Evolutionary conservation across 371 early-diverging fungal genomes (phyloP).

Genomic region (Syncephalastrum contaminatum): DNA sequence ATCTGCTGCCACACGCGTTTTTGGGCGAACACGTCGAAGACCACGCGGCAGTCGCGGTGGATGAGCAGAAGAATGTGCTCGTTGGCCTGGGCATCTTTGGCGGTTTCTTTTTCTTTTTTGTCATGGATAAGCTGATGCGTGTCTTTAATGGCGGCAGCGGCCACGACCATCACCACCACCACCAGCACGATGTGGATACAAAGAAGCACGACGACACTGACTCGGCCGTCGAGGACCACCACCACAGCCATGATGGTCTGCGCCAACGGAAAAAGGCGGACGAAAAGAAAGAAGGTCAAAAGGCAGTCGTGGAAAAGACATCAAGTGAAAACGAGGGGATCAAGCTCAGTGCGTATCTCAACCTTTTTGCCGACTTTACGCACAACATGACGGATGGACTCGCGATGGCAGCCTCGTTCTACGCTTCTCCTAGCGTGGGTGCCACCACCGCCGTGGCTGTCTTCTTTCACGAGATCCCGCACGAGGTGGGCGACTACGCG

Average conservation of each 20-base stretch:
- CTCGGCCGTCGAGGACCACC: slow-evolving; percentile 7
- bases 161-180: slow-evolving; percentile 55
- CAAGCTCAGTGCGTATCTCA: slow-evolving; percentile 78
- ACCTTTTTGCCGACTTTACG: slow-evolving; percentile 83
- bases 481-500: slow-evolving; percentile 92
- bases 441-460: slow-evolving; percentile 87
- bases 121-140: slow-evolving; percentile 85
- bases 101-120: slow-evolving; percentile 73
- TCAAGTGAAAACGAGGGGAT: slow-evolving; percentile 37
- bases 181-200: slow-evolving; percentile 20
- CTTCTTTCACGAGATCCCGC: slow-evolving; percentile 94
- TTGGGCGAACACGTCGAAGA: slow-evolving; percentile 52
- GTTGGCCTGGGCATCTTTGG: slow-evolving; percentile 75
- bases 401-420: slow-evolving; percentile 90
- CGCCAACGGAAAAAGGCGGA: slow-evolving; percentile 16
- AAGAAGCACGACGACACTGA: slow-evolving; percentile 16
- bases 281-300: not conserved
- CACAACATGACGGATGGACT: slow-evolving; percentile 94
- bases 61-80: slow-evolving; percentile 63
- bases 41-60: slow-evolving; percentile 35
- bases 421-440: slow-evolving; percentile 79
- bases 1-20: slow-evolving; percentile 81
- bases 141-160: slow-evolving; percentile 65
- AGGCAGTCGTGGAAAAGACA: slow-evolving; percentile 13
- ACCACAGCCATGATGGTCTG: slow-evolving; percentile 15